These are phyloP conservation scores for Closterium sp. DNA, from an alignment of 139 green algal species.

Conservation along the genomic window DNA sequence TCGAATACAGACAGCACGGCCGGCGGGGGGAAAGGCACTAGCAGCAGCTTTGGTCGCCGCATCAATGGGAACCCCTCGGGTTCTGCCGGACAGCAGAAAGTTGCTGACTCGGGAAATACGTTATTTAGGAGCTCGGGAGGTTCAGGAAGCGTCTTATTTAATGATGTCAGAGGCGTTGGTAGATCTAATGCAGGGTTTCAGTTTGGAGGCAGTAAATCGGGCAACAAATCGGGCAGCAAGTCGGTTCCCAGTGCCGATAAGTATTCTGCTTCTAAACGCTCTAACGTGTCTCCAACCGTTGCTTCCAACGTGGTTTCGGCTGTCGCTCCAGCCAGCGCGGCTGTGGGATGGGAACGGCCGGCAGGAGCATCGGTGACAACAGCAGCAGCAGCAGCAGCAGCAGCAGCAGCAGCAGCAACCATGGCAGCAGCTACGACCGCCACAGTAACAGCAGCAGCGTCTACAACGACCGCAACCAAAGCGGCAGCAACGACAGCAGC, in stretches of 20 bases:
- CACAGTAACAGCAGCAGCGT: too few relatives aligned
- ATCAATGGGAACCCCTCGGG: neutral
- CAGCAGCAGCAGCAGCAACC: too few relatives aligned
- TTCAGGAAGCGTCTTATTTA: neutral
- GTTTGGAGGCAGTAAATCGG: neutral
- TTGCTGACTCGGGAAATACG: neutral
- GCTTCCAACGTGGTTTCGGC: too few relatives aligned
- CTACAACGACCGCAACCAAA: too few relatives aligned
- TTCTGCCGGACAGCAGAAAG: neutral
- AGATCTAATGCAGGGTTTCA: neutral
- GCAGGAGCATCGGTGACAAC: neutral
- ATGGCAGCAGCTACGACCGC: too few relatives aligned
- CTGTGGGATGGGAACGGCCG: neutral
- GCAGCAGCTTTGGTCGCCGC: too few relatives aligned
- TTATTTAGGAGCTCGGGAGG: too few relatives aligned
- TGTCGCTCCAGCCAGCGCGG: neutral
- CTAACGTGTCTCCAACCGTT: neutral
- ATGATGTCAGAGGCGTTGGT: neutral
- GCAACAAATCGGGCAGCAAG: neutral
- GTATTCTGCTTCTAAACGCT: neutral
- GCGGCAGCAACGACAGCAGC: too few relatives aligned
- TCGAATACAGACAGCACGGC: neutral
- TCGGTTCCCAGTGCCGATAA: neutral
- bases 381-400: too few relatives aligned
- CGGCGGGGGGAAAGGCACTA: neutral